Evolutionary conservation across 164 flowering plant species (phyloP).

Genomic region (Berberis vulgaris): DNA sequence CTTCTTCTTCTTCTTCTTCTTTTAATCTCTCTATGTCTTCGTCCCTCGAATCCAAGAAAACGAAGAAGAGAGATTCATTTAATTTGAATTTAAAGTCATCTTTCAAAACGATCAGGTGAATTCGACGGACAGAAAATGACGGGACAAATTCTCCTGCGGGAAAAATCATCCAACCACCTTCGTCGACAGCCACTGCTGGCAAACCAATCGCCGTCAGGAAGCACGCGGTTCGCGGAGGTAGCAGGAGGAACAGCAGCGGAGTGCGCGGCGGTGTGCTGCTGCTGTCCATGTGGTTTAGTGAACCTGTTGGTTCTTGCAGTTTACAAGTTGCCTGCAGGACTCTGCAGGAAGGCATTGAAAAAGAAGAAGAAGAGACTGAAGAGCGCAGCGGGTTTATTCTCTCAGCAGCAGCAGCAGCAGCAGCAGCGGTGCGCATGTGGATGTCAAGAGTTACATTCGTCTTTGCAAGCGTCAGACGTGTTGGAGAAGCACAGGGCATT

Average conservation of each 20-base stretch:
- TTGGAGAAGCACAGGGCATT: too few species aligned
- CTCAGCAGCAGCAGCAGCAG: too few species aligned
- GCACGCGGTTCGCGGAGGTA: slow-evolving; percentile 44
- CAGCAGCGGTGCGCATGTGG: too few species aligned
- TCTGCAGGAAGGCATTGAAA: slow-evolving; percentile 48
- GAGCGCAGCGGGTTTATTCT: too few species aligned
- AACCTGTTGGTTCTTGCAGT: slow-evolving; percentile 49
- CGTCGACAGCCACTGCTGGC: slow-evolving; percentile 26
- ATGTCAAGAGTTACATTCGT: too few species aligned
- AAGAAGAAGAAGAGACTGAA: slow-evolving; percentile 7
- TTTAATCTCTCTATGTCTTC: too few species aligned
- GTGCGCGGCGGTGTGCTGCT: slow-evolving; percentile 81
- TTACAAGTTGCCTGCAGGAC: slow-evolving; percentile 77
- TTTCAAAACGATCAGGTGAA: too few species aligned
- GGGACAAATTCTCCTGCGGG: slow-evolving; percentile 7
- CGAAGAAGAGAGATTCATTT: too few species aligned
- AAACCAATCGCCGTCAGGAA: slow-evolving; percentile 11
- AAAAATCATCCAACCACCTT: background rate
- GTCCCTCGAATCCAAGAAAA: too few species aligned
- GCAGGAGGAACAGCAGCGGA: slow-evolving; percentile 82
- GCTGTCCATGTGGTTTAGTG: slow-evolving; percentile 71
- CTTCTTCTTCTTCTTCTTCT: too few species aligned
- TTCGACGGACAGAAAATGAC: slow-evolving; percentile 3
- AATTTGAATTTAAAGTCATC: too few species aligned
- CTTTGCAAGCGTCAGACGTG: too few species aligned